phyloP scores from a whole-genome alignment of 78 protist species.

The Cavenderia fasciculata region DNA sequence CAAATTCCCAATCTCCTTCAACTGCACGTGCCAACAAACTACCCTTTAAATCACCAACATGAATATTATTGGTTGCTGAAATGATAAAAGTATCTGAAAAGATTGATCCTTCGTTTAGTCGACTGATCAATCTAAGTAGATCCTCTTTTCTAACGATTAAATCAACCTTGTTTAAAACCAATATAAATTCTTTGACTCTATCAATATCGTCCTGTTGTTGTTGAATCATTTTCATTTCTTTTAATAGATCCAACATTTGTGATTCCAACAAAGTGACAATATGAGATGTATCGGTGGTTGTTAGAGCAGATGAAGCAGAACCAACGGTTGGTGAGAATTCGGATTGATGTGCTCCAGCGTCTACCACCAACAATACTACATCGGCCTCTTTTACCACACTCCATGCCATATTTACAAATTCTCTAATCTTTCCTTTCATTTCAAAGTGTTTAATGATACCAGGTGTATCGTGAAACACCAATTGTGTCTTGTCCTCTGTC shows the following conservation, averaged over 20 bases:
- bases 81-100: slow-evolving; percentile 50
- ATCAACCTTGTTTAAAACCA: slow-evolving; percentile 76
- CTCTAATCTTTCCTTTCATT: slow-evolving; percentile 14
- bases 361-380: slow-evolving; percentile 49
- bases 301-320: slow-evolving; percentile 31
- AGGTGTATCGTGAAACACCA: slow-evolving; percentile 79
- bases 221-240: not conserved
- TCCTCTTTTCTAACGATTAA: slow-evolving; percentile 13
- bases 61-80: slow-evolving; percentile 13
- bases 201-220: not conserved
- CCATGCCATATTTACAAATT: slow-evolving; percentile 63
- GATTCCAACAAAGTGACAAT: slow-evolving; percentile 2
- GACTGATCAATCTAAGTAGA: slow-evolving; percentile 3
- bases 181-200: slow-evolving; percentile 9
- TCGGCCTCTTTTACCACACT: slow-evolving; percentile 52
- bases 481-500: slow-evolving; percentile 51
- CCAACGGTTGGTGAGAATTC: not conserved
- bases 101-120: slow-evolving; percentile 42
- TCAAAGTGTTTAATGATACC: slow-evolving; percentile 72
- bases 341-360: slow-evolving; percentile 9
- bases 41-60: not conserved
- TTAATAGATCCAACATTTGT: slow-evolving; percentile 21
- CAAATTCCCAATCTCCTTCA: slow-evolving; percentile 50
- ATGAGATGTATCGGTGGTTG: not conserved
- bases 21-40: not conserved